Conservation (phyloP, 2,329 filamentous ascomycete genomes). For the Diplodia corticola region DNA sequence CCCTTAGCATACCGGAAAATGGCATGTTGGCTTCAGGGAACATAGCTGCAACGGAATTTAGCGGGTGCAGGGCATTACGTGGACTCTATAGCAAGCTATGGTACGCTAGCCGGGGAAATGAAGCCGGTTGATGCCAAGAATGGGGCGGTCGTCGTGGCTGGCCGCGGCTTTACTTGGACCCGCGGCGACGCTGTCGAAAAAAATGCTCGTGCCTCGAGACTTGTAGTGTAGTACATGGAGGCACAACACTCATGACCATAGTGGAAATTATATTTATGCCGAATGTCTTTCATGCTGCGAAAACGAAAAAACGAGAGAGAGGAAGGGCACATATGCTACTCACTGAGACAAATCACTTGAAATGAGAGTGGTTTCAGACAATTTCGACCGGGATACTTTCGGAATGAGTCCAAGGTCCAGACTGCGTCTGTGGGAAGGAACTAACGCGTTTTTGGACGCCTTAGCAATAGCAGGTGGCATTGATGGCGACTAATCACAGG, state of each 20-base stretch:
- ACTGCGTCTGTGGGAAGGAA: neutral
- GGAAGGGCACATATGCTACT: neutral
- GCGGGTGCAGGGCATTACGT: neutral
- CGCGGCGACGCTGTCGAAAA: conserved; percentile 2
- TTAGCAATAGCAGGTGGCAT: neutral
- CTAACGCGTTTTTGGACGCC: neutral
- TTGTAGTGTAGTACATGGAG: neutral
- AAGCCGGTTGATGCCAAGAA: neutral
- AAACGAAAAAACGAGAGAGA: neutral
- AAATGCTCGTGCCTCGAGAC: neutral
- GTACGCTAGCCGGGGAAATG: neutral
- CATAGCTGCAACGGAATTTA: neutral
- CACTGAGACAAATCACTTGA: conserved; percentile 15
- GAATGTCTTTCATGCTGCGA: neutral
- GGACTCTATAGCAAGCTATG: neutral
- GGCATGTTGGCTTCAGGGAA: neutral
- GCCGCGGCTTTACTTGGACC: neutral
- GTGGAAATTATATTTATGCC: neutral
- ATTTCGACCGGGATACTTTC: neutral
- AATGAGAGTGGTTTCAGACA: neutral
- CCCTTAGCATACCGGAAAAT: neutral
- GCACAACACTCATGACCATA: neutral
- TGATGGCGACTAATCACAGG: neutral
- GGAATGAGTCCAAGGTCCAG: neutral
- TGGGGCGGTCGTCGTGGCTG: neutral